Percentiles rank a stretch among this genome's conserved stretches.
These are phyloP conservation scores for Apiotrichum gamsii DNA, from an alignment of 1,284 basidiomycete species.

Conservation along the genomic window DNA sequence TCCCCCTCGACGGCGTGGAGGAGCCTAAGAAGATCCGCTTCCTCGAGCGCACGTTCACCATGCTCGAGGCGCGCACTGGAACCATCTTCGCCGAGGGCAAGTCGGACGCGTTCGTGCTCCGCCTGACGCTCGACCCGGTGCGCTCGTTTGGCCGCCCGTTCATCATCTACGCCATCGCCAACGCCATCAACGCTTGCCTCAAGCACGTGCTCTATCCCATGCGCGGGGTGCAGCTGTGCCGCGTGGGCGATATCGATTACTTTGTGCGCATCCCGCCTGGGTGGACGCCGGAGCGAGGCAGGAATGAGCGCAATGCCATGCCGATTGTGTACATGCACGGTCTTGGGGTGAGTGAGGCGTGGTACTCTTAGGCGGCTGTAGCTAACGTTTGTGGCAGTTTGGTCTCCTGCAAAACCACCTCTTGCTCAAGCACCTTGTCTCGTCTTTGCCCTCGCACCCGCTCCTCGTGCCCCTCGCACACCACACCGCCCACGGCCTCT, in stretches of 20 bases:
- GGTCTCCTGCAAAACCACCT: conserved; percentile 45
- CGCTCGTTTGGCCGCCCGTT: conserved; percentile 60
- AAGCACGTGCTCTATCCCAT: conserved; percentile 28
- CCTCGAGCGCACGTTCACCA: conserved; percentile 57
- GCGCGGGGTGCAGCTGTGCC: conserved; percentile 31
- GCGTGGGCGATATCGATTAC: conserved; percentile 54
- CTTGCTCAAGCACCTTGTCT: conserved; percentile 44
- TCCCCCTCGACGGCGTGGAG: conserved; percentile 50
- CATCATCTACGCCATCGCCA: conserved; percentile 61
- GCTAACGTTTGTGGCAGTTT: too few relatives aligned
- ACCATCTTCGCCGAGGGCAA: conserved; percentile 59
- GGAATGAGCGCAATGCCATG: conserved; percentile 47
- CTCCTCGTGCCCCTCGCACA: conserved; percentile 74
- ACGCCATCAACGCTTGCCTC: conserved; percentile 50
- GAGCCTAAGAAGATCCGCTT: conserved; percentile 51
- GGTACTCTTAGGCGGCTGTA: too few relatives aligned
- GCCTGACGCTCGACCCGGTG: conserved; percentile 73
- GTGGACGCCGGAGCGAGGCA: conserved; percentile 54
- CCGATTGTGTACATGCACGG: conserved; percentile 83
- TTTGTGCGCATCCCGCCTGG: conserved; percentile 61
- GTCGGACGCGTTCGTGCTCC: conserved; percentile 56
- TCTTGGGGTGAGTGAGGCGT: conserved; percentile 75
- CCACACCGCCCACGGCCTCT: conserved; percentile 75
- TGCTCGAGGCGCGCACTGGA: conserved; percentile 69
- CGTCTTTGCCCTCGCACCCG: conserved; percentile 59